Evolutionary conservation across 179 eudicot genomes (phyloP), one percentile per base, ranked within the genome.

Genomic region (Vitellaria paradoxa): DNA sequence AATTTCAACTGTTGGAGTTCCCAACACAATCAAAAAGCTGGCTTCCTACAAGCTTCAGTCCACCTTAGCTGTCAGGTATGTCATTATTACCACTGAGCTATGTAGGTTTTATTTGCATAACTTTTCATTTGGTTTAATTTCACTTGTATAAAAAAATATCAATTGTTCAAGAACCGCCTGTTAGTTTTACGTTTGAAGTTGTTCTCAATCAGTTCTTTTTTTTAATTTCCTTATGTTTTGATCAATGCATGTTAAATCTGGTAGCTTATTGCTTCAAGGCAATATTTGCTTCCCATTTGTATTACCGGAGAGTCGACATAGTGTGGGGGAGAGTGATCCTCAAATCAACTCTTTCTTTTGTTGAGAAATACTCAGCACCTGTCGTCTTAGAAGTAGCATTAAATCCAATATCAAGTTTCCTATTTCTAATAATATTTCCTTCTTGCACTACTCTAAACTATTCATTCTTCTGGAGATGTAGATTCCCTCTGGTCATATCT

Each of bases 1-100:
- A 62, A 96, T 96, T 81, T 96, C 99, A 9, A 92, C 98, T 3
- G 99, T 96, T 71, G 99, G 99, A 56, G 98, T 96, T 85, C 99
- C 99, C 74, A 96, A 96, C 87, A 96, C 99, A 52, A 91, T 96
- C 21, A 92, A 81, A 78, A 90, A 70, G 81, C 80, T 93, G 87
- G 97, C 99, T 79, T 82, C 98, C 70, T 84, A 93, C 91, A 96
- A 96, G 77, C 99, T 96, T 83, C 99, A 96, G 78, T 96, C 99
- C 53, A 96, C 99, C 23, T 89, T 96, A 85, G 99, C 99, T 78
- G 82, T 96, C 82, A 96, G 99, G 99, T 88, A 76, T 53, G 73
- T 70, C 12, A 14, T 52, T 49, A 18, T 17, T 40, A 45, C 15
- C 60, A 30, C 13, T 50, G 46, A 46, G 57, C 21, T 74, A 21